Conservation (phyloP, 306 rosid genomes). For the Herpetospermum pedunculosum region DNA sequence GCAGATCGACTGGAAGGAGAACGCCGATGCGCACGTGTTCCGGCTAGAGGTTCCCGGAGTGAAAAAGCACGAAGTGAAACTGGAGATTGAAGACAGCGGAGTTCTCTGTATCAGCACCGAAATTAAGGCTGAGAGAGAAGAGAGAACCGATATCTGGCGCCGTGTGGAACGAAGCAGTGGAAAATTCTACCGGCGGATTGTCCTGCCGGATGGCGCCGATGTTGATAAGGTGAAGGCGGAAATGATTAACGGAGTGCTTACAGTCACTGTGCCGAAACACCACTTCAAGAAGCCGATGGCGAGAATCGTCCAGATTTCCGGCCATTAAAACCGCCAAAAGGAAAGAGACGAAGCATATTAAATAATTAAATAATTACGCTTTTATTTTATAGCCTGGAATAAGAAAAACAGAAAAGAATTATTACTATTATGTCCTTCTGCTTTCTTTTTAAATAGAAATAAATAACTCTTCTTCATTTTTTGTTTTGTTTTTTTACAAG, state of each 20-base stretch:
- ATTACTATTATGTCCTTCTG: background rate
- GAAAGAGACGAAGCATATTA: background rate
- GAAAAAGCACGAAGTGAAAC: constrained; percentile 25
- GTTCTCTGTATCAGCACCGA: constrained; percentile 22
- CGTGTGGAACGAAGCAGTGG: constrained; percentile 21
- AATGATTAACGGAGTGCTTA: constrained; percentile 33
- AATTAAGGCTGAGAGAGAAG: constrained; percentile 23
- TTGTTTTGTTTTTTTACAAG: no score
- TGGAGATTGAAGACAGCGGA: constrained; percentile 29
- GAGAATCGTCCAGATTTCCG: constrained; percentile 13
- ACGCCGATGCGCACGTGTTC: constrained; percentile 20
- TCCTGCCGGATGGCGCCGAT: constrained; percentile 28
- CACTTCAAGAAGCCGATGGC: background rate
- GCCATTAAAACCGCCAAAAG: background rate
- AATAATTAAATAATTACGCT: background rate
- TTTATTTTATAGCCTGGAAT: background rate
- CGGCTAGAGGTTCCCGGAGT: constrained; percentile 27
- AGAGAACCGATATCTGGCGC: constrained; percentile 19
- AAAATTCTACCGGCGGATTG: constrained; percentile 18
- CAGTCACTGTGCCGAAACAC: constrained; percentile 26
- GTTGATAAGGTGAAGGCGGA: constrained; percentile 20
- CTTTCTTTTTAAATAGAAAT: no score
- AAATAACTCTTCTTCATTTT: no score
- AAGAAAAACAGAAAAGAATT: background rate
- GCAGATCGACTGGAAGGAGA: constrained; percentile 24